phyloP scores from a whole-genome alignment of 148 eudicot genomes.

The Polygonum aviculare region DNA sequence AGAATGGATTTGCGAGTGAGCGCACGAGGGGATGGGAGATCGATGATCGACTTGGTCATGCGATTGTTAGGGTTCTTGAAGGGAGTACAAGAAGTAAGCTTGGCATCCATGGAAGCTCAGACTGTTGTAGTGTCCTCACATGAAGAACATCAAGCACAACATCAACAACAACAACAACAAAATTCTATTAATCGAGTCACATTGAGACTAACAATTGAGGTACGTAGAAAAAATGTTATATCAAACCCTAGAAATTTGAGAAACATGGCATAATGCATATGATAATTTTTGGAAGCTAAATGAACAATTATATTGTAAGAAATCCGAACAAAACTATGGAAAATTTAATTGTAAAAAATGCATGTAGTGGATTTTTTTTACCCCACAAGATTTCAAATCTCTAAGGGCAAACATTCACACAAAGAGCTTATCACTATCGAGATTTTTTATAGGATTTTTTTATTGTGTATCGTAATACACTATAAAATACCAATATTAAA shows the following conservation, averaged over 20 bases:
- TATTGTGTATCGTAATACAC: too few species aligned
- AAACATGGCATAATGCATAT: too few species aligned
- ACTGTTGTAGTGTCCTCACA: not conserved
- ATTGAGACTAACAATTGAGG: constrained; percentile 65
- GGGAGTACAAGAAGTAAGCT: constrained; percentile 24
- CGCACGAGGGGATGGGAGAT: constrained; percentile 25
- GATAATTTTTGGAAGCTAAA: too few species aligned
- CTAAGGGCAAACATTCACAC: not conserved
- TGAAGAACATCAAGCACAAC: constrained; percentile 16
- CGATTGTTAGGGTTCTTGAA: constrained; percentile 48
- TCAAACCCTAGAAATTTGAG: too few species aligned
- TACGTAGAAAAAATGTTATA: constrained; percentile 11
- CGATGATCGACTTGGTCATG: constrained; percentile 39
- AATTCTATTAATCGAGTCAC: constrained; percentile 9
- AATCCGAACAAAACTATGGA: too few species aligned
- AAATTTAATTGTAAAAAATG: too few species aligned
- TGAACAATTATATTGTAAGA: too few species aligned
- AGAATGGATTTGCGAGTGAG: constrained; percentile 40
- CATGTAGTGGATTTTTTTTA: too few species aligned
- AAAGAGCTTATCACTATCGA: too few species aligned
- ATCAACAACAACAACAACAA: not conserved
- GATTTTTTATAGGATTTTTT: too few species aligned
- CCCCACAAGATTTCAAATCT: not conserved
- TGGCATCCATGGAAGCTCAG: constrained; percentile 46
- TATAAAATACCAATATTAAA: too few species aligned